Percentiles rank a stretch among this genome's conserved stretches.
Conservation (phyloP, 148 eudicot species). For the Rhododendron griersonianum region DNA sequence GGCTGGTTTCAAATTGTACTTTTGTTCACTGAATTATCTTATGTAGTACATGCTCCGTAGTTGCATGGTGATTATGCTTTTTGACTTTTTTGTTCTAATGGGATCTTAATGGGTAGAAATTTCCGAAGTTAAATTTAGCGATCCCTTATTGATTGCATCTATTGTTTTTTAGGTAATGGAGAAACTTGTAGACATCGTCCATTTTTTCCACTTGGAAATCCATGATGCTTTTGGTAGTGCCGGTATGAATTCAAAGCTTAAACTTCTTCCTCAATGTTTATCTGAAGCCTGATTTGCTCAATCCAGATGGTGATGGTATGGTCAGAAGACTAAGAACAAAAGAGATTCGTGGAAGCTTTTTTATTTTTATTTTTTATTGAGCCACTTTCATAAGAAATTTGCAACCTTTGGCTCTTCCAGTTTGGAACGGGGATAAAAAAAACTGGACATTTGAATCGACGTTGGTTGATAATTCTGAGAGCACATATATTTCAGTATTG, state of each 20-base stretch:
- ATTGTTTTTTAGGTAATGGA: constrained; percentile 77
- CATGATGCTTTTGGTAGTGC: constrained; percentile 72
- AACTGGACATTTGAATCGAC: neutral
- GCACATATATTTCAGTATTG: neutral
- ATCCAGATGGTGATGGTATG: neutral
- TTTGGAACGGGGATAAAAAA: neutral
- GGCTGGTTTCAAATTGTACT: neutral
- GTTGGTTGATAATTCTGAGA: neutral
- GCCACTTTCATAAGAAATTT: neutral
- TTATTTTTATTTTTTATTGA: neutral
- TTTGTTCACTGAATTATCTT: neutral
- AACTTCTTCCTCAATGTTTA: neutral
- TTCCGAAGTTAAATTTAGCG: neutral
- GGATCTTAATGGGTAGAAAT: neutral
- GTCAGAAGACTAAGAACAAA: neutral
- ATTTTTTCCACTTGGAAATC: constrained; percentile 82
- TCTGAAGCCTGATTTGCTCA: neutral
- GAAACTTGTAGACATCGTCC: constrained; percentile 90
- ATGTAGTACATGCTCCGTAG: neutral
- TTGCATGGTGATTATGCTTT: neutral
- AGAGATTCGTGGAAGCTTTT: neutral
- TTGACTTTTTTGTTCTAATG: neutral
- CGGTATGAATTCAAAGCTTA: constrained; percentile 46
- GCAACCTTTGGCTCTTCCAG: neutral
- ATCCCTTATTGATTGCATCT: constrained; percentile 6